phyloP scores from a whole-genome alignment of 2,329 filamentous ascomycete species.

The Tolypocladium ovalisporum region DNA sequence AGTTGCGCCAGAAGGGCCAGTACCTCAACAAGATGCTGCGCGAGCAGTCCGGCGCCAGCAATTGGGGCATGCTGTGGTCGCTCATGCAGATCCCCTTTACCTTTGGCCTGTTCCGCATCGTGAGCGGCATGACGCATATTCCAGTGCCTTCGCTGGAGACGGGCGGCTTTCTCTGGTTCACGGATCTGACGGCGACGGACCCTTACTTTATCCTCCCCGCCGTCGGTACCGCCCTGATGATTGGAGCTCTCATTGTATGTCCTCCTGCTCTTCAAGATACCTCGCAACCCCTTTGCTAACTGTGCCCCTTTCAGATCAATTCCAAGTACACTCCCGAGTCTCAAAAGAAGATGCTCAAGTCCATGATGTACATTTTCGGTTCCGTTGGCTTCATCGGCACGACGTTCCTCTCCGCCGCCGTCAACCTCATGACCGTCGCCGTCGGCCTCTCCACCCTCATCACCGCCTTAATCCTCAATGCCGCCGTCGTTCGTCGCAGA shows the following conservation, averaged over 20 bases:
- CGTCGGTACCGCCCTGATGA: constrained; percentile 44
- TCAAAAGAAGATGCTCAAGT: constrained; percentile 26
- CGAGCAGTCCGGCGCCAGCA: constrained; percentile 23
- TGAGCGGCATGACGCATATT: constrained; percentile 62
- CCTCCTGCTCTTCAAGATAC: background rate
- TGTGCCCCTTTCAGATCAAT: constrained; percentile 18
- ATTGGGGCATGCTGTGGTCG: constrained; percentile 23
- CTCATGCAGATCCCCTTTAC: constrained; percentile 52
- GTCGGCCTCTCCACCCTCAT: constrained; percentile 25
- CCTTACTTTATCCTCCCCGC: constrained; percentile 68
- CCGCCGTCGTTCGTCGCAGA: constrained; percentile 24
- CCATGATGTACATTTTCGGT: constrained; percentile 31
- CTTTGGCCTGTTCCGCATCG: constrained; percentile 69
- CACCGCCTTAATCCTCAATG: constrained; percentile 26
- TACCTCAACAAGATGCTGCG: constrained; percentile 24
- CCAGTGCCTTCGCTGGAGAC: constrained; percentile 70
- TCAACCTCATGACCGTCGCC: constrained; percentile 37
- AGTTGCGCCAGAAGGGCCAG: constrained; percentile 23
- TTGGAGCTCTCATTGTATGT: constrained; percentile 41
- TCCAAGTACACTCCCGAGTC: constrained; percentile 19
- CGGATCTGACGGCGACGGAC: constrained; percentile 64
- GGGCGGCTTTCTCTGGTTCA: constrained; percentile 68
- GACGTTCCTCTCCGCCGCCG: constrained; percentile 33
- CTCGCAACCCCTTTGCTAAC: background rate
- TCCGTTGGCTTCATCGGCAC: constrained; percentile 32